Conservation (phyloP, 192 early-diverging fungal genomes). For the Linderina pennispora region DNA sequence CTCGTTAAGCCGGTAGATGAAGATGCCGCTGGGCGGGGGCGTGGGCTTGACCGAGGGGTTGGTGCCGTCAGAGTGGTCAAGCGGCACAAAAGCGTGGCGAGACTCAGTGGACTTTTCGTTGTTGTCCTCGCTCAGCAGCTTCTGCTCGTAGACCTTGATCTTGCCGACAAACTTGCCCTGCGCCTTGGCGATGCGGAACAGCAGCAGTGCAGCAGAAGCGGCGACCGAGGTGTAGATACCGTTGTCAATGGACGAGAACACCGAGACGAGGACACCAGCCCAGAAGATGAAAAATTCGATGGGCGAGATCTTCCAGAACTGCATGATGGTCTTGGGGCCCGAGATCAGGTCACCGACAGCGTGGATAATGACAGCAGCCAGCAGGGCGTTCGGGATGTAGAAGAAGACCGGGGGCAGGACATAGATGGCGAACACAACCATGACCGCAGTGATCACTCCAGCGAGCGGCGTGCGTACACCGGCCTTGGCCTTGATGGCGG, state of each 20-base stretch:
- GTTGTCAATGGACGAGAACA: slow-evolving; percentile 45
- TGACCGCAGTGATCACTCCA: slow-evolving; percentile 57
- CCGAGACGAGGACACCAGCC: slow-evolving; percentile 20
- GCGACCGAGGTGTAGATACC: slow-evolving; percentile 64
- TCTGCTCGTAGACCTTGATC: not conserved
- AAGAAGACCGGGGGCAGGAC: slow-evolving; percentile 65
- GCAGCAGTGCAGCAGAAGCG: no score
- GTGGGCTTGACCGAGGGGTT: not conserved
- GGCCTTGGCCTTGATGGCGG: slow-evolving; percentile 72
- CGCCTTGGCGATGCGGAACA: slow-evolving; percentile 51
- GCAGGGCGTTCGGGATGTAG: slow-evolving; percentile 62
- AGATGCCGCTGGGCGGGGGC: not conserved
- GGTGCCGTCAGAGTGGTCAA: slow-evolving; percentile 16
- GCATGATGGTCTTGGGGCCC: slow-evolving; percentile 39
- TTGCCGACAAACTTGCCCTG: not conserved
- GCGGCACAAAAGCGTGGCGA: slow-evolving; percentile 54
- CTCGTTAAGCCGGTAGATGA: not conserved
- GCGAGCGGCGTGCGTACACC: slow-evolving; percentile 66
- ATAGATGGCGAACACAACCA: slow-evolving; percentile 68
- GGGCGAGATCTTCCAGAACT: slow-evolving; percentile 48
- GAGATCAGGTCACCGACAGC: slow-evolving; percentile 63
- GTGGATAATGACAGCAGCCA: slow-evolving; percentile 67
- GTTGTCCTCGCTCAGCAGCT: no score
- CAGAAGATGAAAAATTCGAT: slow-evolving; percentile 1
- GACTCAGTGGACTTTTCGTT: no score